A percentile compares a stretch with the other conserved stretches of the same genome.
Conservation (phyloP, 306 rosid genomes). For the Benincasa hispida region DNA sequence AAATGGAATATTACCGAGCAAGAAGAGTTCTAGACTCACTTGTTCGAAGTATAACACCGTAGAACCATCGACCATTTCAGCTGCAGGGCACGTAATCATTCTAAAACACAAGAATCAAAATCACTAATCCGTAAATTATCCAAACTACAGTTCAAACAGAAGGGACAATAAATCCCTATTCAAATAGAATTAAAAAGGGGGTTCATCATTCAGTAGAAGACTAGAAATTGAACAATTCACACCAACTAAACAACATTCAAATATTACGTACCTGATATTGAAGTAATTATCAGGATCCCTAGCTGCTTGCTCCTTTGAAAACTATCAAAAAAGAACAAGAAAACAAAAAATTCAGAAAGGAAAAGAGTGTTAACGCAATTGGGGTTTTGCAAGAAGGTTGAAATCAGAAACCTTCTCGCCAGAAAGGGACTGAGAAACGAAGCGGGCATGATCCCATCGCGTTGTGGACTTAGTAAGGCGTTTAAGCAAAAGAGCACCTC, state of each 20-base stretch:
- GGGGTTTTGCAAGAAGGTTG: background rate
- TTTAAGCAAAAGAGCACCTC: conserved; percentile 79
- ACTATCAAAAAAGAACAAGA: conserved; percentile 17
- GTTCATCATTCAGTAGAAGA: background rate
- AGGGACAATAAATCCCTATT: background rate
- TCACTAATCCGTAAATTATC: background rate
- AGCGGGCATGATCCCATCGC: conserved; percentile 93
- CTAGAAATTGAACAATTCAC: background rate
- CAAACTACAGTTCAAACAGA: background rate
- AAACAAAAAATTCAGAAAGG: background rate
- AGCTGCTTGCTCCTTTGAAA: conserved; percentile 83
- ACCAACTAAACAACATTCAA: background rate
- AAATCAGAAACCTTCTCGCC: conserved; percentile 54
- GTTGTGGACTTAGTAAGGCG: conserved; percentile 94
- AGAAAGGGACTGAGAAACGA: conserved; percentile 62
- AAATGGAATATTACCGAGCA: background rate
- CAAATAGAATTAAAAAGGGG: background rate
- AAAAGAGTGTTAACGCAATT: background rate
- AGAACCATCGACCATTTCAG: conserved; percentile 89
- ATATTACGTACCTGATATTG: conserved; percentile 49
- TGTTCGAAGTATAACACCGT: conserved; percentile 81
- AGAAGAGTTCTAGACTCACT: conserved; percentile 24
- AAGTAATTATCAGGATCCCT: conserved; percentile 90
- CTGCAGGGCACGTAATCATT: conserved; percentile 75
- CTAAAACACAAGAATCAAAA: conserved; percentile 13